phyloP scores from a whole-genome alignment of 768 basidiomycete genomes.

The Mycena olivaceomarginata region DNA sequence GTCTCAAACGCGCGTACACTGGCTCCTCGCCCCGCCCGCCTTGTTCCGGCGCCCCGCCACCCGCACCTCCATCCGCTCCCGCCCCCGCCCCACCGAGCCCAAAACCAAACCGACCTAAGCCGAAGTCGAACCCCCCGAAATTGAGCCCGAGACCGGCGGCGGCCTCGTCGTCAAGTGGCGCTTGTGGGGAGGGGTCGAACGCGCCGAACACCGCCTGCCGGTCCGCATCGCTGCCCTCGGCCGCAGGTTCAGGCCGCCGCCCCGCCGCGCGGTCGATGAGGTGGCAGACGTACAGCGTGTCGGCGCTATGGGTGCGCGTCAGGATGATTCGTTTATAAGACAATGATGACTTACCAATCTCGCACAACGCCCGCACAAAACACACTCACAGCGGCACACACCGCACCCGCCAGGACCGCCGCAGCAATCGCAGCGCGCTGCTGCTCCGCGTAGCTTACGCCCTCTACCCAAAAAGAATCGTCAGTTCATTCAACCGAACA shows the following conservation, averaged over 20 bases:
- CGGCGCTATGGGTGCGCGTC: conserved; percentile 23
- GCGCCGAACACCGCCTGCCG: conserved; percentile 40
- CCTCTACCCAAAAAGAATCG: conserved; percentile 18
- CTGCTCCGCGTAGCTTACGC: conserved; percentile 40
- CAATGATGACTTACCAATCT: conserved; percentile 30
- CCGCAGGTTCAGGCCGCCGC: not conserved
- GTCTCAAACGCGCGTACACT: conserved; percentile 40
- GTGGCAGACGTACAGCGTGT: conserved; percentile 43
- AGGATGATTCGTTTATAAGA: not conserved
- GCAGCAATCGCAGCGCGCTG: conserved; percentile 42
- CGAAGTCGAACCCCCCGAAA: conserved; percentile 36
- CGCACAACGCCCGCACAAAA: conserved; percentile 43
- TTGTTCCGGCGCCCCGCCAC: conserved; percentile 7
- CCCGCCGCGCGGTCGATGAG: conserved; percentile 41
- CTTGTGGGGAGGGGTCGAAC: conserved; percentile 39
- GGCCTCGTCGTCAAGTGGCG: conserved; percentile 39
- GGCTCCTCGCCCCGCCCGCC: conserved; percentile 41
- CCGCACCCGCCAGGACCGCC: conserved; percentile 39
- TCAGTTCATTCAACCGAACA: not conserved
- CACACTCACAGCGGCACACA: conserved; percentile 41
- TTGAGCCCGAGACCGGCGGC: conserved; percentile 29
- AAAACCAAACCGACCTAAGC: conserved; percentile 23
- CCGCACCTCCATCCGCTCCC: conserved; percentile 15
- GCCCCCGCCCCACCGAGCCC: conserved; percentile 27
- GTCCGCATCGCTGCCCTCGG: conserved; percentile 23